Evolutionary conservation across 1,284 basidiomycete genomes (phyloP), one percentile per base, ranked within the genome.

Genomic region (Porogramme epimiltina): DNA sequence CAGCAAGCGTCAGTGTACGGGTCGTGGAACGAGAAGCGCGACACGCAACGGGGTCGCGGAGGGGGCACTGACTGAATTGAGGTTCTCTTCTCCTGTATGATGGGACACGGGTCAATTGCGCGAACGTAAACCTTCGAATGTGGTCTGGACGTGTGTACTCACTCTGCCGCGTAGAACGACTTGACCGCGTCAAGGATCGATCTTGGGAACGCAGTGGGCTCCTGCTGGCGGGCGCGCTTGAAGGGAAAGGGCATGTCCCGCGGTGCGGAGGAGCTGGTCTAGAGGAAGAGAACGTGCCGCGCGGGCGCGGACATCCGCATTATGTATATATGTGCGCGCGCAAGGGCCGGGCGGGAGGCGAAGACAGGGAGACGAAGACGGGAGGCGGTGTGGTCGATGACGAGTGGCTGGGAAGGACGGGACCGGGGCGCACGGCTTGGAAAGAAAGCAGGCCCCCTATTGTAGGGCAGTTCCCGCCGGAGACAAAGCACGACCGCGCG

Each of bases 241-340:
- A 59, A 56, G 47, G 55, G 43, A 52, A 59, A 56, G 55, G 58
- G 58, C 58, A 59, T 59, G 37, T 59, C 54, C 52, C 49, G 47
- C 48, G 33, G 40, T 37, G 41, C 26, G 49, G 45, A 25, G 31
- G 52, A 45, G 34, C 6, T 49, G 45, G 38, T 46, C 47, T 50
- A 20, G 45, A 47, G 45, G 49, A 43, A 44, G 49, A 52, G 47
- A 48, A 51, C 50, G 58, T 52, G 54, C 45, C 52, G 52, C 50
- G 52, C 55, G 52, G 52, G 37, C 45, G 55, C 58, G 58, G 34
- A 49, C 37, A 51, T 31, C 42, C 50, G 52, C 55, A 52, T 54
- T 26, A 50, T 55, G 55, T 59, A 56, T 56, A 56, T 56, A 55
- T 50, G 52, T 51, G 49, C 33, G 45, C 52, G 49, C 54, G 52